Evolutionary conservation across 1,284 basidiomycete species (phyloP).

Genomic region (Trametes polyzona): DNA sequence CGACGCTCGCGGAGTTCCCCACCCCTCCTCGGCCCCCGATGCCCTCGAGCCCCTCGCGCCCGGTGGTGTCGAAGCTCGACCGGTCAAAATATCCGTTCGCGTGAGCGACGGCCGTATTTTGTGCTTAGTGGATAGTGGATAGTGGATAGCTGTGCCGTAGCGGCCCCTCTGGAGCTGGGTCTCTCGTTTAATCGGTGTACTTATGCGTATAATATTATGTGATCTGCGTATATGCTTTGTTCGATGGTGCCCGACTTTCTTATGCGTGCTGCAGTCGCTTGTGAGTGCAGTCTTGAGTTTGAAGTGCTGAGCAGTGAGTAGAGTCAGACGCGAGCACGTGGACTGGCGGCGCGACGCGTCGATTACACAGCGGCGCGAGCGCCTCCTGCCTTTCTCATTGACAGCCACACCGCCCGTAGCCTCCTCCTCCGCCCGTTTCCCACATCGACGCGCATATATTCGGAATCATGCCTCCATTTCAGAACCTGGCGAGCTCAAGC

Average conservation of each 20-base stretch:
- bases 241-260: background rate
- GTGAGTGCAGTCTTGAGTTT: background rate
- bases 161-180: background rate
- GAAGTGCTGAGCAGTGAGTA: background rate
- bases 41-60: conserved; percentile 32
- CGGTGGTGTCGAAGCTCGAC: conserved; percentile 40
- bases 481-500: conserved; percentile 15
- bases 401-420: conserved; percentile 1
- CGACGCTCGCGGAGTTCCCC: conserved; percentile 41
- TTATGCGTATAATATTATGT: conserved; percentile 17
- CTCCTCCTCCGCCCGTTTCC: background rate
- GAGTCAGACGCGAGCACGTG: conserved; percentile 20
- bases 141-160: background rate
- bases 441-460: background rate
- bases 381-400: background rate
- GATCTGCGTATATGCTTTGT: background rate
- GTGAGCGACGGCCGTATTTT: conserved; percentile 22
- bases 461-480: conserved; percentile 30
- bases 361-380: background rate
- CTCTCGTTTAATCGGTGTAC: conserved; percentile 7
- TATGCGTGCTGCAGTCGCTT: background rate
- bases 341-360: conserved; percentile 23
- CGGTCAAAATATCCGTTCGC: conserved; percentile 42
- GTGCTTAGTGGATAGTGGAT: background rate
- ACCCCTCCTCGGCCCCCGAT: conserved; percentile 44